Evolutionary conservation across 2,329 filamentous ascomycete species (phyloP).

Genomic region (Colletotrichum neosansevieriae): DNA sequence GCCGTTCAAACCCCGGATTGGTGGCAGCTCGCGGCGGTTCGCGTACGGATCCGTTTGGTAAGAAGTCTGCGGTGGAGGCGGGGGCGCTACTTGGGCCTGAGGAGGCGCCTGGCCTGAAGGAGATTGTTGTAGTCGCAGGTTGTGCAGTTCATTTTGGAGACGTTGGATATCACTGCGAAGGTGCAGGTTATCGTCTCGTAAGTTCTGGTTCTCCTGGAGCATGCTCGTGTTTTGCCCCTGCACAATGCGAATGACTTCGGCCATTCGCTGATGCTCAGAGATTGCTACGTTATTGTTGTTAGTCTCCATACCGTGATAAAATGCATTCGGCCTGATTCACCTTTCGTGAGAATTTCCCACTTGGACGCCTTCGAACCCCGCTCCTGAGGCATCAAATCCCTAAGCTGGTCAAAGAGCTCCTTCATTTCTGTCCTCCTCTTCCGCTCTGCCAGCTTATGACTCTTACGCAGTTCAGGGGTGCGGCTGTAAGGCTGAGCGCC

Average conservation of each 20-base stretch:
- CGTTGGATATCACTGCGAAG: slow-evolving; percentile 63
- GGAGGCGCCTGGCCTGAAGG: slow-evolving; percentile 42
- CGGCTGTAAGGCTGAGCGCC: slow-evolving; percentile 82
- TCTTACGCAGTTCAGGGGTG: slow-evolving; percentile 84
- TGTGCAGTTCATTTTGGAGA: slow-evolving; percentile 53
- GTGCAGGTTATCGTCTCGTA: slow-evolving; percentile 62
- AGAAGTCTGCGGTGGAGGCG: slow-evolving; percentile 44
- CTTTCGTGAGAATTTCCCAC: slow-evolving; percentile 89
- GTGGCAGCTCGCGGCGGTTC: slow-evolving; percentile 65
- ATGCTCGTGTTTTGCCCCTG: slow-evolving; percentile 58
- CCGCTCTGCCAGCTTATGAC: slow-evolving; percentile 86
- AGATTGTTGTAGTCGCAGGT: slow-evolving; percentile 43
- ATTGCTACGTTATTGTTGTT: slow-evolving; percentile 61
- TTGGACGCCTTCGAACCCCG: slow-evolving; percentile 88
- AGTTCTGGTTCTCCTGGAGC: slow-evolving; percentile 58
- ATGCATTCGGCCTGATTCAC: slow-evolving; percentile 65
- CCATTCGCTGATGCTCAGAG: slow-evolving; percentile 69
- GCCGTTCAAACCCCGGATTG: slow-evolving; percentile 64
- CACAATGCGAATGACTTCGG: slow-evolving; percentile 60
- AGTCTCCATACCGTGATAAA: not conserved
- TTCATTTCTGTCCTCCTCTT: slow-evolving; percentile 92
- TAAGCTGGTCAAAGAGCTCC: slow-evolving; percentile 83
- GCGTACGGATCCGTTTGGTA: slow-evolving; percentile 48
- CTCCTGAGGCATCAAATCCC: slow-evolving; percentile 83
- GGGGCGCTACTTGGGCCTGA: slow-evolving; percentile 32